Percentiles rank a stretch among this genome's conserved stretches.
These are phyloP conservation scores for Falciphora oryzae DNA, from an alignment of 2,329 filamentous ascomycete species.

Conservation along the genomic window DNA sequence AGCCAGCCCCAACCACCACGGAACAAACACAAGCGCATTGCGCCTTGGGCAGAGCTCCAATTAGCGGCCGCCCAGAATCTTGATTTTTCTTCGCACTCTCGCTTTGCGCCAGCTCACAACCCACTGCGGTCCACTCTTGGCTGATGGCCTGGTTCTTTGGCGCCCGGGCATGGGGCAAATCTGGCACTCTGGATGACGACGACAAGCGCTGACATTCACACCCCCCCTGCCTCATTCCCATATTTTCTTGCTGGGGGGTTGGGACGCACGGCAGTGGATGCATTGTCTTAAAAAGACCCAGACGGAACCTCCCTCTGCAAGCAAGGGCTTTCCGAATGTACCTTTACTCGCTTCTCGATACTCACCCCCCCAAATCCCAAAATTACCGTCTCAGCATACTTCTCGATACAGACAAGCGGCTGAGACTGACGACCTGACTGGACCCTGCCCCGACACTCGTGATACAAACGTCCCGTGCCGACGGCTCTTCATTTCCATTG, in stretches of 20 bases:
- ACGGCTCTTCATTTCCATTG: no score
- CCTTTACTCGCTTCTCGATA: background rate
- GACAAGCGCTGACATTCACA: background rate
- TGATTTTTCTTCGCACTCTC: background rate
- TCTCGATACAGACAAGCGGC: no score
- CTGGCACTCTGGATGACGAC: background rate
- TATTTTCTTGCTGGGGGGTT: constrained; percentile 15
- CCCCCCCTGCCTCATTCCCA: background rate
- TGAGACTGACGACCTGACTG: no score
- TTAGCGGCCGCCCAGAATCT: background rate
- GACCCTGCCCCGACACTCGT: background rate
- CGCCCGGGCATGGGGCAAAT: background rate
- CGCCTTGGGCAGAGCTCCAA: background rate
- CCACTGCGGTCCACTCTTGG: no score
- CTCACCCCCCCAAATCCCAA: background rate
- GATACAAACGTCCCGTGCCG: background rate
- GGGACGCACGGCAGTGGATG: constrained; percentile 7
- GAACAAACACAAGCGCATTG: background rate
- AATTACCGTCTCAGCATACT: no score
- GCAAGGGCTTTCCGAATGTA: background rate
- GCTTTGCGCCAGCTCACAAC: no score
- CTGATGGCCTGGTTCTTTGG: no score
- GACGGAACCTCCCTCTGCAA: background rate
- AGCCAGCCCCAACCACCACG: background rate
- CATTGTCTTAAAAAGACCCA: background rate